Conservation (phyloP, 352 stramenopile species). For the Pythium dissimile region DNA sequence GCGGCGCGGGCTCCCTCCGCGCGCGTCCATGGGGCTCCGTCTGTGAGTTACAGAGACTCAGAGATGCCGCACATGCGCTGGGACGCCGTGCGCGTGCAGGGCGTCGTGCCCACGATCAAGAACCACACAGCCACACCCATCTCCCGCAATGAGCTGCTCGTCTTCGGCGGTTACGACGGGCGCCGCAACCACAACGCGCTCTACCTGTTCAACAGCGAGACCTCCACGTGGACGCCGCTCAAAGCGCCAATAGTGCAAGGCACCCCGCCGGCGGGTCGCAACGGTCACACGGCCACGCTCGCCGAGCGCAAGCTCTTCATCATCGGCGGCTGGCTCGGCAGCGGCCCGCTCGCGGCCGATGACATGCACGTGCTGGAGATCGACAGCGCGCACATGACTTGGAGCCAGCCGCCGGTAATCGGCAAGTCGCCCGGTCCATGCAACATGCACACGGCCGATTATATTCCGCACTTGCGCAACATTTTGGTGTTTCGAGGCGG, state of each 20-base stretch:
- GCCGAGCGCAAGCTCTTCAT: conserved; percentile 90
- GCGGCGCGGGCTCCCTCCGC: neutral
- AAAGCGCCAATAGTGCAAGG: conserved; percentile 36
- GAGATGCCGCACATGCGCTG: conserved; percentile 70
- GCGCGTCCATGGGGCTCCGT: neutral
- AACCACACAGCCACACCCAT: conserved; percentile 81
- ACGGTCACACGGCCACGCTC: conserved; percentile 94
- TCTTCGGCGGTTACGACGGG: conserved; percentile 96
- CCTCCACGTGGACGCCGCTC: conserved; percentile 61
- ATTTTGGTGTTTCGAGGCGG: conserved; percentile 94
- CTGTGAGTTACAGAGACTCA: no score
- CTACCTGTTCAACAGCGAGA: conserved; percentile 84
- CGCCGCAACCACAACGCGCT: conserved; percentile 93
- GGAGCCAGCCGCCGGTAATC: conserved; percentile 45
- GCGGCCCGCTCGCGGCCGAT: conserved; percentile 87
- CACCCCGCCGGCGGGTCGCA: conserved; percentile 78
- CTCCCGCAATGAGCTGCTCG: conserved; percentile 48
- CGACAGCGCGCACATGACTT: conserved; percentile 42
- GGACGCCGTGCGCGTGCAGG: conserved; percentile 43
- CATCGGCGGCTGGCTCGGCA: conserved; percentile 93
- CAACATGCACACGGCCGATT: conserved; percentile 98
- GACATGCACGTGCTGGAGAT: conserved; percentile 93
- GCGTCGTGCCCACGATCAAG: conserved; percentile 71
- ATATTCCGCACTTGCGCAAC: conserved; percentile 67
- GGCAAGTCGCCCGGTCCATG: conserved; percentile 80